phyloP scores from a whole-genome alignment of 2,329 filamentous ascomycete species.

The Aspergillus calidoustus region DNA sequence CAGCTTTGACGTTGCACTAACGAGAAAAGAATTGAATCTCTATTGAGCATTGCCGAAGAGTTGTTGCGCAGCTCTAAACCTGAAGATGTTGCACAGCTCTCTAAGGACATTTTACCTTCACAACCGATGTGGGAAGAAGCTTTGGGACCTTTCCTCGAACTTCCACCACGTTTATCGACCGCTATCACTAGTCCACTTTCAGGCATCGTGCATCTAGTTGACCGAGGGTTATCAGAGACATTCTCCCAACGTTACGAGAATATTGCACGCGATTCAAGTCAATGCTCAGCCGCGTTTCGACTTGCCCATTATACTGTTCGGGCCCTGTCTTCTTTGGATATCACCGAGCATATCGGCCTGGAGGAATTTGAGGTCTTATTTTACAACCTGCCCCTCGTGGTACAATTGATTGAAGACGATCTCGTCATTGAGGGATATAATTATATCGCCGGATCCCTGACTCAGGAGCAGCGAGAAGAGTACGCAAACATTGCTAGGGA shows the following conservation, averaged over 20 bases:
- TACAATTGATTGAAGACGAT: slow-evolving; percentile 64
- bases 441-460: slow-evolving; percentile 55
- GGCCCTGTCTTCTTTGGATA: slow-evolving; percentile 55
- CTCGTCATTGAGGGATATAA: slow-evolving; percentile 61
- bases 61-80: slow-evolving; percentile 43
- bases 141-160: slow-evolving; percentile 57
- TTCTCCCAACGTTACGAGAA: slow-evolving; percentile 31
- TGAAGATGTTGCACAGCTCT: slow-evolving; percentile 33
- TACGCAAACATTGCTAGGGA: slow-evolving; percentile 58
- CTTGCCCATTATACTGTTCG: slow-evolving; percentile 73
- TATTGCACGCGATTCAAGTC: slow-evolving; percentile 66
- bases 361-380: slow-evolving; percentile 49
- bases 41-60: slow-evolving; percentile 60
- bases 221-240: slow-evolving; percentile 33
- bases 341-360: slow-evolving; percentile 37
- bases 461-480: slow-evolving; percentile 56
- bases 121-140: slow-evolving; percentile 68
- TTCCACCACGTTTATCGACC: slow-evolving; percentile 59
- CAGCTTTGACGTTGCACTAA: slow-evolving; percentile 25
- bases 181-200: slow-evolving; percentile 75
- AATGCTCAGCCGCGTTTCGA: slow-evolving; percentile 73
- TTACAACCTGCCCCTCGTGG: slow-evolving; percentile 57
- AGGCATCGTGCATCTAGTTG: slow-evolving; percentile 70
- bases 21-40: slow-evolving; percentile 56
- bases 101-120: slow-evolving; percentile 64